Conservation (phyloP, 371 early-diverging fungal species). For the Funneliformis caledonium region DNA sequence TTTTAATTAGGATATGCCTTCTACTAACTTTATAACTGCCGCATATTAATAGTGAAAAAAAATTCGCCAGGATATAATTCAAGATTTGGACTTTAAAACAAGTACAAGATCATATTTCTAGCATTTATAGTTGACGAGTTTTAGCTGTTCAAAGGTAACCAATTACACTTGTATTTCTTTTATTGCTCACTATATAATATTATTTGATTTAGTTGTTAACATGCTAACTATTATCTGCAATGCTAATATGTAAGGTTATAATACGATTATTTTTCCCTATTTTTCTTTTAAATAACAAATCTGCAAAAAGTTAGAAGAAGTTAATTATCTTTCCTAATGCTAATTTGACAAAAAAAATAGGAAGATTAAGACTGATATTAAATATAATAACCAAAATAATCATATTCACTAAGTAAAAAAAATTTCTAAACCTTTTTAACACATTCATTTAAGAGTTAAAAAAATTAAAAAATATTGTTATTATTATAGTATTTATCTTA, state of each 20-base stretch:
- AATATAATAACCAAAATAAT: not conserved
- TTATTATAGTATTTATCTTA: not conserved
- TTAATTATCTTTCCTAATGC: not conserved
- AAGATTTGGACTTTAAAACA: too few relatives aligned
- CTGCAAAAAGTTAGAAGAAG: not conserved
- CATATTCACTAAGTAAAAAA: conserved; percentile 17
- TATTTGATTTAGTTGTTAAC: not conserved
- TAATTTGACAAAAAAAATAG: not conserved
- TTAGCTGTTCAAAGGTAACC: too few relatives aligned
- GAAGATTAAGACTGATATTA: not conserved
- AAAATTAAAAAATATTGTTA: not conserved
- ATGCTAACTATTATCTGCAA: conserved; percentile 1
- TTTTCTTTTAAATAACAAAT: conserved; percentile 5
- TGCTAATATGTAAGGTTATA: conserved; percentile 12
- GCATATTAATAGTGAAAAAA: too few relatives aligned
- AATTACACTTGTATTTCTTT: too few relatives aligned
- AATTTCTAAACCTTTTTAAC: conserved; percentile 27
- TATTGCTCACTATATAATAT: not conserved
- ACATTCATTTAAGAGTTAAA: not conserved
- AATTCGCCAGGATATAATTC: too few relatives aligned
- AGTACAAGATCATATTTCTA: too few relatives aligned
- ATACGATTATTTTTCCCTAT: not conserved
- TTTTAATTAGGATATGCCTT: too few relatives aligned
- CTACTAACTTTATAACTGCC: too few relatives aligned
- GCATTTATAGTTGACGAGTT: too few relatives aligned